Conservation (phyloP, 106 monocot species). For the Posidonia australis region DNA sequence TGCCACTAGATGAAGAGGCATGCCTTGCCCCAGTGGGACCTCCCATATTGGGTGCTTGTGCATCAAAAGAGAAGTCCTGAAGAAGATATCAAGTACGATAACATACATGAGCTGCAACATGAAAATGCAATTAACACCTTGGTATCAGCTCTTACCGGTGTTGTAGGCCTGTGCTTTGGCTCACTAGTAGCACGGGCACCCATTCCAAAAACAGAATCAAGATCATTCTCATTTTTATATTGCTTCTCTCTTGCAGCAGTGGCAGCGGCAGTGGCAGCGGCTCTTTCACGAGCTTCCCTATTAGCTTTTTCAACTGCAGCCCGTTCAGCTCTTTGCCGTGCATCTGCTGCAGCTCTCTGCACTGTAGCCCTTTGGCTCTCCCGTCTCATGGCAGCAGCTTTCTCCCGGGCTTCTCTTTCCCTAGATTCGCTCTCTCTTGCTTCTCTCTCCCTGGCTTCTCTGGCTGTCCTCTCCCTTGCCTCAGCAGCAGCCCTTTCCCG, state of each 20-base stretch:
- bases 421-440: slow-evolving; percentile 13
- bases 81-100: not conserved
- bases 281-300: slow-evolving; percentile 52
- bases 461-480: slow-evolving; percentile 23
- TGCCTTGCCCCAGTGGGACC: slow-evolving; percentile 19
- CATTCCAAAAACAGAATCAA: slow-evolving; percentile 79
- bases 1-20: slow-evolving; percentile 31
- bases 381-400: slow-evolving; percentile 19
- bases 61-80: slow-evolving; percentile 67
- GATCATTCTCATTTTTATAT: slow-evolving; percentile 59
- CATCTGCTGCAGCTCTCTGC: slow-evolving; percentile 62
- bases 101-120: not conserved
- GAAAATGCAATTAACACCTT: not conserved
- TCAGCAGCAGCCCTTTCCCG: slow-evolving; percentile 30
- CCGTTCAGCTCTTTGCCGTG: slow-evolving; percentile 45
- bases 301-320: slow-evolving; percentile 48
- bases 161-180: slow-evolving; percentile 57
- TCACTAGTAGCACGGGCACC: slow-evolving; percentile 65
- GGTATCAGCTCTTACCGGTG: slow-evolving; percentile 25
- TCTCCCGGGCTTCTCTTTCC: slow-evolving; percentile 17
- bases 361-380: slow-evolving; percentile 35
- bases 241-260: slow-evolving; percentile 52
- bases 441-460: slow-evolving; percentile 16
- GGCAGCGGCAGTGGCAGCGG: slow-evolving; percentile 47
- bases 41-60: slow-evolving; percentile 35